Percentiles rank a stretch among this genome's conserved stretches.
Evolutionary conservation across 2,329 filamentous ascomycete genomes (phyloP).

Genomic region (Biscogniauxia sp.): DNA sequence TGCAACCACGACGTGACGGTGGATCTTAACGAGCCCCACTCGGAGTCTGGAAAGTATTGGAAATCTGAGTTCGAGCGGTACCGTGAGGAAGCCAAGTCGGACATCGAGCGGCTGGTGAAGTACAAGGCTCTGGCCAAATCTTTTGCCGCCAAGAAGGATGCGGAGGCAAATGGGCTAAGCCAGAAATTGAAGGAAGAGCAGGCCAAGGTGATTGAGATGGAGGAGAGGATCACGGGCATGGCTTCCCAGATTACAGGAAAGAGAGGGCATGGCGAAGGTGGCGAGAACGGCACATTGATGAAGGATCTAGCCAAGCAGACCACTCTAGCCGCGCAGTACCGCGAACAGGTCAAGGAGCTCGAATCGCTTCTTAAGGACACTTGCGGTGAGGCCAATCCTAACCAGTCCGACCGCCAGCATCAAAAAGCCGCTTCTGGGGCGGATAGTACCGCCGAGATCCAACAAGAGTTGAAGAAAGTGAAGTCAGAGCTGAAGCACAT

Average conservation of each 20-base stretch:
- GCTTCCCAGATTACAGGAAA: slow-evolving; percentile 51
- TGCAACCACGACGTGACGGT: slow-evolving; percentile 62
- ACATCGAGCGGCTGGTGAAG: slow-evolving; percentile 74
- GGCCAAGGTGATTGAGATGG: slow-evolving; percentile 61
- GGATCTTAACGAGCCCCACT: slow-evolving; percentile 71
- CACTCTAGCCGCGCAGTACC: slow-evolving; percentile 56
- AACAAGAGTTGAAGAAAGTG: slow-evolving; percentile 53
- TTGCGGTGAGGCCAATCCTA: slow-evolving; percentile 35
- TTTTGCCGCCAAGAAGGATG: slow-evolving; percentile 75
- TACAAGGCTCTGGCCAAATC: slow-evolving; percentile 80
- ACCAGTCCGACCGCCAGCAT: slow-evolving; percentile 33
- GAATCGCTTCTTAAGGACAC: slow-evolving; percentile 47
- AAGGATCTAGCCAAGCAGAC: slow-evolving; percentile 58
- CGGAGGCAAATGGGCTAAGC: slow-evolving; percentile 64
- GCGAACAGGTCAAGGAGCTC: slow-evolving; percentile 57
- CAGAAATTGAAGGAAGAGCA: slow-evolving; percentile 68
- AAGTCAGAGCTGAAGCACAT: slow-evolving; percentile 54
- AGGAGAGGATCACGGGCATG: slow-evolving; percentile 59
- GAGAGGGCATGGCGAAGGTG: slow-evolving; percentile 37
- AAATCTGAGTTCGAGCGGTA: slow-evolving; percentile 75
- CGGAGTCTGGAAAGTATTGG: slow-evolving; percentile 76
- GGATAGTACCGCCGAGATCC: slow-evolving; percentile 52
- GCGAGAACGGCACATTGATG: slow-evolving; percentile 47
- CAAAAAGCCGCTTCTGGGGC: slow-evolving; percentile 47
- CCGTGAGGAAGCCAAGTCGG: slow-evolving; percentile 66